Evolutionary conservation across 2,329 filamentous ascomycete species (phyloP), one percentile per base, ranked within the genome.

Genomic region (Pseudogymnoascus sp.): DNA sequence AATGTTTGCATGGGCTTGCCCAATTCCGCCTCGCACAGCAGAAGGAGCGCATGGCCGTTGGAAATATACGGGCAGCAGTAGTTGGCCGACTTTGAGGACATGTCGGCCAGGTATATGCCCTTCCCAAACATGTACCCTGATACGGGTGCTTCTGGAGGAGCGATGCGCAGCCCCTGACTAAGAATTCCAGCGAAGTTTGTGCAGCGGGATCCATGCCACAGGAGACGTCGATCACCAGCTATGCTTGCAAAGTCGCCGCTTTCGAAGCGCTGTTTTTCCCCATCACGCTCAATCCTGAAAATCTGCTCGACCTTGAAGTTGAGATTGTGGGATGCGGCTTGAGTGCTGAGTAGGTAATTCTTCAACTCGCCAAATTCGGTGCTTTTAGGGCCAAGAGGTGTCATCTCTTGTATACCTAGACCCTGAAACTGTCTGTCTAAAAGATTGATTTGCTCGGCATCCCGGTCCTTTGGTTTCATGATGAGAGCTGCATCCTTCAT

Each of bases 111-210:
- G 71, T 96, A 96, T 55, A 96, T 89, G 48, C 91, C 91, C 74
- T 95, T 95, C 63, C 88, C 91, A 67, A 95, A 96, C 89, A 93
- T 93, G 77, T 93, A 92, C 1, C 90, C 90, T 4, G 80, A 83
- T 0, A 86, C 86, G 0, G 91, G 92, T 0, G 91, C 91, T 73
- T 95, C 88, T 0, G 88, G 88, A 0, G 92, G 92, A 5, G 92
- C 92, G 66, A 96, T 96, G n/a, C 91, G 88, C 5, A 96, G 82
- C 66, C 92, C 92, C 74, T 96, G 90, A 63, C 86, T 89, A 42
- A 96, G 83, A 63, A 96, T 96, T 70, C 91, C 92, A 70, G 88
- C 91, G 67, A 87, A 96, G 73, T 96, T 96, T 60, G 90, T 94
- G 33, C 81, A 83, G 35, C 91, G 86, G 13, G 89, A 92, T 13